Evolutionary conservation across 2,329 filamentous ascomycete species (phyloP), one percentile per base, ranked within the genome.

Genomic region (Apiospora malaysiana): DNA sequence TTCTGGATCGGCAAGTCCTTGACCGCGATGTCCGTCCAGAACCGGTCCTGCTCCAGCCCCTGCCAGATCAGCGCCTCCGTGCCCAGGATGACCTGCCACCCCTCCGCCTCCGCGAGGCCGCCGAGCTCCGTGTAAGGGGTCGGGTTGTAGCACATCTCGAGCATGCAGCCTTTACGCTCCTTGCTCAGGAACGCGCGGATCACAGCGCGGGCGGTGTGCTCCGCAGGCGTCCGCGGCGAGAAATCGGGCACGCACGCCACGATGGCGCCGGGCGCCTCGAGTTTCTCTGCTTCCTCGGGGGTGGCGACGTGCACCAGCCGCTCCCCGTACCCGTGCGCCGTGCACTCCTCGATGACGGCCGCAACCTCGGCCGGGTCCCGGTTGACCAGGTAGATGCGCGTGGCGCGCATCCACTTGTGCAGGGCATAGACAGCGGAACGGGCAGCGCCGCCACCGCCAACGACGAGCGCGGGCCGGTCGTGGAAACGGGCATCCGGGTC

Each of bases 101-200:
- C 91, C 12, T 85, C 84, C 2, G 82, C 80, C 75, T 89, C 85
- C 0, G 91, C 89, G 56, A 94, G 76, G 59, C 85, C 86, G 0
- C 88, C 89, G 67, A 94, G 87, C 74, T 87, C 85, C 0, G 93
- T 95, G 79, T 88, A 91, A 0, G 92, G 91, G 2, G 85, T 84
- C 0, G 93, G 93, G 78, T 94, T 93, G 79, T 95, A 95, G 84
- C 92, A 94, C 93, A 95, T 95, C 80, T 95, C 93, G 72, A 95
- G 79, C 70, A 95, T 88, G 8, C 89, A 89, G 8, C 92, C 92
- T 80, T 92, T 91, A 72, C 87, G 81, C 42, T 83, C 77, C 79
- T 84, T 85, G 37, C 74, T 74, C 45, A 88, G 72, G 68, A 88
- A 86, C 3, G 83, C 79, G 76, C 89, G 85, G 0, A 87, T 80